Percentiles rank a stretch among this genome's conserved stretches.
Evolutionary conservation across 768 basidiomycete species (phyloP).

Genomic region (Brasilioporus rufonigricans): DNA sequence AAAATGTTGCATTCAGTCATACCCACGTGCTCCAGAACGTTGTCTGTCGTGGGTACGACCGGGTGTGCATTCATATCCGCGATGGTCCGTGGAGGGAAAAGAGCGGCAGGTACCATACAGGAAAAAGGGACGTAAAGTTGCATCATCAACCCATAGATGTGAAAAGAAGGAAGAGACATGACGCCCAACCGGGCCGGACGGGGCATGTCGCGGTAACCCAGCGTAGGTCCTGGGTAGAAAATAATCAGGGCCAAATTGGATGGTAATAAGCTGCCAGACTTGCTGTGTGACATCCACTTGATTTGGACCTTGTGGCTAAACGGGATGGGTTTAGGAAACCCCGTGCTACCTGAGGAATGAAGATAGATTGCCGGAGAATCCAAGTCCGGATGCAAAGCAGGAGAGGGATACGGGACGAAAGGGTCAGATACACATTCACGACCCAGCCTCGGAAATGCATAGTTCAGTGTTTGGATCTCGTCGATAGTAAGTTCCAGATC

Average conservation of each 20-base stretch:
- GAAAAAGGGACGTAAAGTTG: background rate
- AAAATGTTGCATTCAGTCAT: background rate
- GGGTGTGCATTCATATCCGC: background rate
- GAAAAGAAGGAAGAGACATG: background rate
- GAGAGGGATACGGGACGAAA: background rate
- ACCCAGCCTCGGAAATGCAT: background rate
- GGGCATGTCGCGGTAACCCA: background rate
- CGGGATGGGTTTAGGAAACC: background rate
- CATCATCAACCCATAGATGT: background rate
- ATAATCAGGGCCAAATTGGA: background rate
- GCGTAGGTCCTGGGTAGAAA: background rate
- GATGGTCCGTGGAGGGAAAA: background rate
- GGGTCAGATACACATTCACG: background rate
- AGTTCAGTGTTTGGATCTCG: slow-evolving; percentile 14
- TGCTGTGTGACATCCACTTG: slow-evolving; percentile 24
- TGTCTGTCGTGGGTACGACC: background rate
- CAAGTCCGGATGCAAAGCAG: background rate
- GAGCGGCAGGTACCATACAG: background rate
- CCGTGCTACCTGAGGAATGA: background rate
- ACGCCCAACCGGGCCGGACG: slow-evolving; percentile 8
- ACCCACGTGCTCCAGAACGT: background rate
- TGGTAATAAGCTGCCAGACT: background rate
- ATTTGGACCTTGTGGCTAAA: background rate
- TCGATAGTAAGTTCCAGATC: background rate
- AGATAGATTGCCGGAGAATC: background rate